These are phyloP conservation scores for Prunus padus DNA, from an alignment of 306 rosid species.

Conservation along the genomic window DNA sequence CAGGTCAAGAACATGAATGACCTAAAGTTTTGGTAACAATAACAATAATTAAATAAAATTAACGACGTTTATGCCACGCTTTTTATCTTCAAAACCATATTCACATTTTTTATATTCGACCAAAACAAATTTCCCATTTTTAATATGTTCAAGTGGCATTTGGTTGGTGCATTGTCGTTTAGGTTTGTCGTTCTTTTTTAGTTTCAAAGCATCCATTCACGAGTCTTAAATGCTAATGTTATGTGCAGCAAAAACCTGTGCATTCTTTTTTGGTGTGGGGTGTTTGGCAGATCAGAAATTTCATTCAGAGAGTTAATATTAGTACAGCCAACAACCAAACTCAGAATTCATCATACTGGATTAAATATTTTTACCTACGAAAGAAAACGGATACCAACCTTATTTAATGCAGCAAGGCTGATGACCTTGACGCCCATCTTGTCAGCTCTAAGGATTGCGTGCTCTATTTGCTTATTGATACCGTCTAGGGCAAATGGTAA, in stretches of 20 bases:
- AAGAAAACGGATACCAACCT: conserved; percentile 49
- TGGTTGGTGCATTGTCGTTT: not conserved
- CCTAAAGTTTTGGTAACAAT: not conserved
- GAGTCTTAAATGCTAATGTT: not conserved
- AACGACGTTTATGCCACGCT: not conserved
- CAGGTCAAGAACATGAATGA: not conserved
- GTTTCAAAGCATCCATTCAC: not conserved
- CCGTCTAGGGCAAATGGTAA: conserved; percentile 87
- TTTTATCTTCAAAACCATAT: no score
- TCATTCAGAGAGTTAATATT: conserved; percentile 16
- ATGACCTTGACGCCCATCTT: conserved; percentile 84
- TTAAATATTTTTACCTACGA: not conserved
- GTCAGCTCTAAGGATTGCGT: conserved; percentile 85
- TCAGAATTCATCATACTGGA: conserved; percentile 25
- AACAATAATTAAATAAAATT: not conserved
- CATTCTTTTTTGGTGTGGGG: not conserved
- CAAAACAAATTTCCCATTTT: no score
- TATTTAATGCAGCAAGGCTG: conserved; percentile 94
- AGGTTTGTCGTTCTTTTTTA: no score
- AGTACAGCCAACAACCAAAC: conserved; percentile 34
- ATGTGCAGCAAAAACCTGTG: not conserved
- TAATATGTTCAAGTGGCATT: not conserved
- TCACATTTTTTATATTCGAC: not conserved
- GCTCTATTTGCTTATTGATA: conserved; percentile 82
- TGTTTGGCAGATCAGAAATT: not conserved